These are phyloP conservation scores for Globisporangium alternatum DNA, from an alignment of 352 stramenopile genomes.

Conservation along the genomic window DNA sequence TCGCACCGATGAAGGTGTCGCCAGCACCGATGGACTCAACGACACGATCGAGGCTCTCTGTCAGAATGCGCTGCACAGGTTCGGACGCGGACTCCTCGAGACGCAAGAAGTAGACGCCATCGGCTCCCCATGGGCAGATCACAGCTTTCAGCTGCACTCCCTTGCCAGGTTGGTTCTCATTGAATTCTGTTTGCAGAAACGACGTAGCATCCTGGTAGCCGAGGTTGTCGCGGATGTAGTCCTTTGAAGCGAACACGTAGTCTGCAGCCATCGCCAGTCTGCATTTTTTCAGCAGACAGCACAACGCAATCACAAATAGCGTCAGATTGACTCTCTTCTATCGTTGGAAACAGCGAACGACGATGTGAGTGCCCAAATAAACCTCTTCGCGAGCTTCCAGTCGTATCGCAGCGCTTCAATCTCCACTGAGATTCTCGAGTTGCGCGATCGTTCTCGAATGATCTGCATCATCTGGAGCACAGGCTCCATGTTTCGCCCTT, in stretches of 20 bases:
- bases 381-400: constrained; percentile 55
- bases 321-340: not conserved
- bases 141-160: constrained; percentile 27
- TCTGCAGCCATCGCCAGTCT: constrained; percentile 45
- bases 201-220: constrained; percentile 26
- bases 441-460: constrained; percentile 21
- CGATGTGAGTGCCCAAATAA: constrained; percentile 1
- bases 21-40: constrained; percentile 74
- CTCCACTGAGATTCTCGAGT: constrained; percentile 48
- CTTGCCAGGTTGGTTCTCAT: not conserved
- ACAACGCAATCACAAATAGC: not conserved
- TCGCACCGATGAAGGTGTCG: constrained; percentile 69
- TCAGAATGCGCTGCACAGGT: constrained; percentile 30
- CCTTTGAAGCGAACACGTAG: constrained; percentile 70
- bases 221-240: constrained; percentile 67
- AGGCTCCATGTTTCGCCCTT: constrained; percentile 64
- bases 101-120: constrained; percentile 59
- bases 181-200: constrained; percentile 34
- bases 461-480: constrained; percentile 59
- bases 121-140: constrained; percentile 62
- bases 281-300: not conserved
- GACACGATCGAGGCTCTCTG: constrained; percentile 30
- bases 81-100: constrained; percentile 2
- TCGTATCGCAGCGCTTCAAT: constrained; percentile 69
- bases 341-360: not conserved